Evolutionary conservation across 306 rosid species (phyloP), one percentile per base, ranked within the genome.

Genomic region (Castanea crenata): DNA sequence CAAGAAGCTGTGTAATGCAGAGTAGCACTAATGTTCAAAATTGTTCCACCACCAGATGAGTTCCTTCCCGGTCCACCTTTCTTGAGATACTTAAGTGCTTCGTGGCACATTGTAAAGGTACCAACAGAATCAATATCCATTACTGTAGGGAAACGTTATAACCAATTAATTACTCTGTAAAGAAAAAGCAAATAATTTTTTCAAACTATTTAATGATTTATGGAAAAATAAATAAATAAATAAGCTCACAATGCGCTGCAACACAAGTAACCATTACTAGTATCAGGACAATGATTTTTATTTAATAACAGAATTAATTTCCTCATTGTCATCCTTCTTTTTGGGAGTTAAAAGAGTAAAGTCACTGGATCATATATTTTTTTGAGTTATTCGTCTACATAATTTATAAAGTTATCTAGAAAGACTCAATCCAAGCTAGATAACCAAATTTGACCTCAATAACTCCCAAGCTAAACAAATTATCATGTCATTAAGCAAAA

Each of bases 61-160:
- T 71, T 70, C 83, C 88, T 90, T 84, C 99, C 98, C 3, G 83
- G 86, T 46, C 86, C 98, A 59, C 92, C 99, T 89, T 94, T 94
- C 89, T 94, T 91, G 21, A 94, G 97, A 89, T 92, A 95, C 80
- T 91, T 87, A 21, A 92, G 92, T 25, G 96, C 97, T 86, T 90
- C 95, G 58, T 81, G 83, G 84, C 99, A 91, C 99, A 95, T 95
- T 74, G 97, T 94, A 87, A 91, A 94, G 15, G 99, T 94, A 19
- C 97, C 99, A 86, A 94, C 99, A 73, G 99, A 81, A 84, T 95
- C 99, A 73, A 95, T 95, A 84, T 95, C 99, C 88, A 95, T 13
- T 80, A 95, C 99, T 95, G 93, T 76, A 88, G 41, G 58, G 27
- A 55, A 81, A 3, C 12, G 56, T 77, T 27, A 77, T 74, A 86